Conservation (phyloP, 2,329 filamentous ascomycete genomes). For the Hirsutella thompsonii region DNA sequence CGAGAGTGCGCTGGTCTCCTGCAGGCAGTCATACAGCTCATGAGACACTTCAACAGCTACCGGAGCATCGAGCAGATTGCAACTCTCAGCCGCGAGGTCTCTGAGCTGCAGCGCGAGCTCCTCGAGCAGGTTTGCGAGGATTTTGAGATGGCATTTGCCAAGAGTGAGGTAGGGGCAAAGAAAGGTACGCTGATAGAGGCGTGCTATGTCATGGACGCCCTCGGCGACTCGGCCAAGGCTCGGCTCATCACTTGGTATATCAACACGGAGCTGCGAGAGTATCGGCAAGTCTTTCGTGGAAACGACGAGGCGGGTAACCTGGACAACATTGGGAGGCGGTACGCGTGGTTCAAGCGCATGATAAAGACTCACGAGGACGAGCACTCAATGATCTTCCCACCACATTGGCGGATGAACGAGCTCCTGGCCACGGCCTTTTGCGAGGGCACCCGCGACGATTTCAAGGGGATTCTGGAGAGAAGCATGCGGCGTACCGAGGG, state of each 20-base stretch:
- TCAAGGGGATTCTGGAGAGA: slow-evolving; percentile 80
- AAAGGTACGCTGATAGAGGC: slow-evolving; percentile 68
- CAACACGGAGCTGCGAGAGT: slow-evolving; percentile 92
- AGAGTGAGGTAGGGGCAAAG: slow-evolving; percentile 63
- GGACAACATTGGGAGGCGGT: slow-evolving; percentile 90
- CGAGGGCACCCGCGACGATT: slow-evolving; percentile 90
- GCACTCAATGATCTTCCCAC: slow-evolving; percentile 76
- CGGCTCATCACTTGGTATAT: slow-evolving; percentile 92
- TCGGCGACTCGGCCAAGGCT: slow-evolving; percentile 75
- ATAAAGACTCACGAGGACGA: slow-evolving; percentile 93
- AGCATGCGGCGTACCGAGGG: slow-evolving; percentile 71
- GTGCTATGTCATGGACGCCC: slow-evolving; percentile 85
- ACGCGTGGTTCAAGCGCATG: slow-evolving; percentile 94
- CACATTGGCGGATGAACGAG: slow-evolving; percentile 82
- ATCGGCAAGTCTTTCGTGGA: slow-evolving; percentile 86
- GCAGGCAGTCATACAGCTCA: slow-evolving; percentile 91
- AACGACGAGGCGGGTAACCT: slow-evolving; percentile 93
- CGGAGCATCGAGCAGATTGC: slow-evolving; percentile 97
- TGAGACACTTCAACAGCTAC: slow-evolving; percentile 98
- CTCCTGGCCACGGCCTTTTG: slow-evolving; percentile 85
- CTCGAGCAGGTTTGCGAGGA: slow-evolving; percentile 98
- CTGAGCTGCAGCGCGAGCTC: slow-evolving; percentile 83
- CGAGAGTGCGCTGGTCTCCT: slow-evolving; percentile 86
- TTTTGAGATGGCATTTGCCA: slow-evolving; percentile 90
- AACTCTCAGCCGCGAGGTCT: slow-evolving; percentile 79